Conservation (phyloP, 2,329 filamentous ascomycete species). For the Westerdykella aurantiaca region DNA sequence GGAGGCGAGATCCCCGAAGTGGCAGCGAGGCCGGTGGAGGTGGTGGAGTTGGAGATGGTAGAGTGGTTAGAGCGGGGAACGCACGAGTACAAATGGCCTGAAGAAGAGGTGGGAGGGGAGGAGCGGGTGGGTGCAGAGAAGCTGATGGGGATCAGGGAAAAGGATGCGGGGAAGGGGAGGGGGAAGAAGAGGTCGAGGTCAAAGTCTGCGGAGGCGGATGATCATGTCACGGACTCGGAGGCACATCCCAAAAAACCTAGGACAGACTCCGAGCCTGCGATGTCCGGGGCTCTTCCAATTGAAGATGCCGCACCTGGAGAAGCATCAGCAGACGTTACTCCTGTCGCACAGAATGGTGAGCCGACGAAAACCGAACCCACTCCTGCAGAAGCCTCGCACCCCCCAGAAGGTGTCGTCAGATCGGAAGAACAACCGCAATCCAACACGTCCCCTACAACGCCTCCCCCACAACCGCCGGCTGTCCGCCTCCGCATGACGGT, state of each 20-base stretch:
- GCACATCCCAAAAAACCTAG: constrained; percentile 16
- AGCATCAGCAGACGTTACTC: neutral
- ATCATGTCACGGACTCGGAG: constrained; percentile 6
- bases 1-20: constrained; percentile 87
- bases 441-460: neutral
- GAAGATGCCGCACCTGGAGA: constrained; percentile 2
- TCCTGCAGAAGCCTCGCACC: neutral
- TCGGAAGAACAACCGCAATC: neutral
- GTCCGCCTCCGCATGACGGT: constrained; percentile 84
- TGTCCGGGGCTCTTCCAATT: constrained; percentile 29
- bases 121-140: constrained; percentile 74
- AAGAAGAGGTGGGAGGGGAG: constrained; percentile 66
- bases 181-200: constrained; percentile 17
- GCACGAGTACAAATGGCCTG: constrained; percentile 74
- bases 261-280: constrained; percentile 25
- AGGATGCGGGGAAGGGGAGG: constrained; percentile 28
- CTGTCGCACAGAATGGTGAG: neutral
- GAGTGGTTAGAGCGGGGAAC: constrained; percentile 79
- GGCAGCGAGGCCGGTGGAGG: constrained; percentile 70
- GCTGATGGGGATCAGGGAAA: constrained; percentile 42
- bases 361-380: neutral
- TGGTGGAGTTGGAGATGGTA: constrained; percentile 69
- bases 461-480: constrained; percentile 52
- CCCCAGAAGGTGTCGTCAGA: neutral
- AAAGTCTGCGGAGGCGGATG: constrained; percentile 10